Conservation (phyloP, 208 protist species). For the Crithidia fasciculata region DNA sequence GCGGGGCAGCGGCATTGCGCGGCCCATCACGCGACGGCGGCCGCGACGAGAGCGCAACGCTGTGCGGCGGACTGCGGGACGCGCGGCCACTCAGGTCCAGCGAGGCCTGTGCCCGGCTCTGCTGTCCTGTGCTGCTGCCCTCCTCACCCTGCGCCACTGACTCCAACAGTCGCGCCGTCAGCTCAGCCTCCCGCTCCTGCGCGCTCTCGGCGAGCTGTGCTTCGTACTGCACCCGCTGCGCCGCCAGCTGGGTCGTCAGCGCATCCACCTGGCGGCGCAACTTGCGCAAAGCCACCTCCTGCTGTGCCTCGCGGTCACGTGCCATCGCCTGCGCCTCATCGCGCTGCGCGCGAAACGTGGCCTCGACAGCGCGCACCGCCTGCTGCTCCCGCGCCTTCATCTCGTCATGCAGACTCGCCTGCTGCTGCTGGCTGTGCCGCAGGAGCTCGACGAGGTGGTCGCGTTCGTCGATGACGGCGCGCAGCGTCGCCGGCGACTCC, state of each 20-base stretch:
- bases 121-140: not conserved
- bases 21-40: conserved; percentile 11
- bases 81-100: not conserved
- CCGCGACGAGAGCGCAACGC: conserved; percentile 1
- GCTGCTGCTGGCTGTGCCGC: conserved; percentile 44
- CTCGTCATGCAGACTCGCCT: conserved; percentile 43
- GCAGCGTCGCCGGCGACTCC: conserved; percentile 40
- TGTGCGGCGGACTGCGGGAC: conserved; percentile 7
- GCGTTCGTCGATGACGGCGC: conserved; percentile 49
- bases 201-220: conserved; percentile 26
- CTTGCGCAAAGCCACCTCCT: conserved; percentile 10
- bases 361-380: conserved; percentile 17
- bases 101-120: not conserved
- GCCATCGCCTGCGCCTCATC: conserved; percentile 32
- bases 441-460: conserved; percentile 59
- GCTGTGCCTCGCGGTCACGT: conserved; percentile 40
- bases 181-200: conserved; percentile 15
- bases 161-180: conserved; percentile 33
- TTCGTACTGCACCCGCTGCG: conserved; percentile 32
- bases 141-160: conserved; percentile 5
- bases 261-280: conserved; percentile 15
- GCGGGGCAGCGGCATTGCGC: not conserved
- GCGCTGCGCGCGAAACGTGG: conserved; percentile 10
- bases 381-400: conserved; percentile 35
- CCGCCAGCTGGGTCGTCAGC: conserved; percentile 18